A percentile compares a stretch with the other conserved stretches of the same genome.
These are phyloP conservation scores for Periconia digitata DNA, from an alignment of 2,329 filamentous ascomycete genomes.

Conservation along the genomic window DNA sequence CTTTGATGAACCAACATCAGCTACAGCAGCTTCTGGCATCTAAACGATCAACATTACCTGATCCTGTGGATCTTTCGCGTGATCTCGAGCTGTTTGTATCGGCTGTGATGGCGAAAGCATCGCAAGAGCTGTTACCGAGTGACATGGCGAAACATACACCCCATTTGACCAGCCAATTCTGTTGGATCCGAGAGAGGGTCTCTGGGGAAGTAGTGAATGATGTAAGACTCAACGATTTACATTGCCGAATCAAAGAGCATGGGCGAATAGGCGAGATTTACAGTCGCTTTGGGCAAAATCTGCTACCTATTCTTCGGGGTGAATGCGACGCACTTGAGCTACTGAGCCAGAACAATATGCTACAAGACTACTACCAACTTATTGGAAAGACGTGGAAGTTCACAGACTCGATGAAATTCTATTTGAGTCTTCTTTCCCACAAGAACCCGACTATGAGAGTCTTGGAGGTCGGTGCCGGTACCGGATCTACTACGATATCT, in stretches of 20 bases:
- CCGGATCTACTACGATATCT: slow-evolving; percentile 1
- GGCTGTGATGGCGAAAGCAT: too few species aligned
- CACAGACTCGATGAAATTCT: neutral
- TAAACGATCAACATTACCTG: too few species aligned
- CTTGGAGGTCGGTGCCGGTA: slow-evolving; percentile 10
- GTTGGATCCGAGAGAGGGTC: too few species aligned
- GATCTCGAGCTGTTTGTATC: neutral
- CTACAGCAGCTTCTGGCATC: too few species aligned
- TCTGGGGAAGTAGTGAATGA: too few species aligned
- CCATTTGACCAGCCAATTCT: too few species aligned
- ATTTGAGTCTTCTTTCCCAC: neutral
- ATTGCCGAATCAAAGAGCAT: too few species aligned
- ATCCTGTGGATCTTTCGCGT: neutral
- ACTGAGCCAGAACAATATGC: neutral
- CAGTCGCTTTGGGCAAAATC: neutral
- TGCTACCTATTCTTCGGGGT: neutral
- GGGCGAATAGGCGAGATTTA: too few species aligned
- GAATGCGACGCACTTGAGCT: slow-evolving; percentile 2
- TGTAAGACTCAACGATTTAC: neutral
- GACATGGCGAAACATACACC: too few species aligned
- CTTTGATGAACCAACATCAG: neutral
- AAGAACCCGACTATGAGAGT: slow-evolving; percentile 4
- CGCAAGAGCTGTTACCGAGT: too few species aligned
- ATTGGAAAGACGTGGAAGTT: neutral
- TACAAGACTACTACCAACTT: neutral